Evolutionary conservation across 148 eudicot genomes (phyloP).

Genomic region (Selenicereus undatus): DNA sequence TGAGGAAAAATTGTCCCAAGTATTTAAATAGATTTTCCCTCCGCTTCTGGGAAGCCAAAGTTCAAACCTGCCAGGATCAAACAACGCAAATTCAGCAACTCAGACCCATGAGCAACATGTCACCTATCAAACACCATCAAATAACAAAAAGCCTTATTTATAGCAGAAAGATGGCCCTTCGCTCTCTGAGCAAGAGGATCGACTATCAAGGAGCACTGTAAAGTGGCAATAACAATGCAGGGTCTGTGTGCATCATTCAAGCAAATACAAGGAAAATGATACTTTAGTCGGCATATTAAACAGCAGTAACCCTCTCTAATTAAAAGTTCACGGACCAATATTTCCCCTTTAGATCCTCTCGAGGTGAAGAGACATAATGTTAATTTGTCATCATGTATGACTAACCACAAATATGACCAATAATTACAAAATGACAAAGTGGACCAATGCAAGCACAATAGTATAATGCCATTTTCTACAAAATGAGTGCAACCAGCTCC

Average conservation of each 20-base stretch:
- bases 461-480: slow-evolving; percentile 1
- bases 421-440: slow-evolving; percentile 17
- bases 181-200: not conserved
- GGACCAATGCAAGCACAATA: not conserved
- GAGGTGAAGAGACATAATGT: slow-evolving; percentile 4
- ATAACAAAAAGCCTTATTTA: not conserved
- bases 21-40: slow-evolving; percentile 10
- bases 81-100: not conserved
- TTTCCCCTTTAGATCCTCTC: not conserved
- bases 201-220: not conserved
- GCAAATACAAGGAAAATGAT: not conserved
- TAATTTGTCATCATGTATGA: slow-evolving; percentile 14
- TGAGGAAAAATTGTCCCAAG: not conserved
- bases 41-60: slow-evolving; percentile 4
- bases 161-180: not conserved
- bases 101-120: not conserved
- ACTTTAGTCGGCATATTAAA: not conserved
- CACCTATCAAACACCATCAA: not conserved
- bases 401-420: not conserved
- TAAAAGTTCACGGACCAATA: slow-evolving; percentile 15
- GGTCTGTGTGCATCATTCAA: not conserved
- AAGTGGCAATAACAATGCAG: not conserved
- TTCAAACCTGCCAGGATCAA: slow-evolving; percentile 24
- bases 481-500: not conserved
- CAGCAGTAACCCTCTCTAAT: not conserved